Conservation (phyloP, 75 land plant species). For the Selaginella moellendorffii region DNA sequence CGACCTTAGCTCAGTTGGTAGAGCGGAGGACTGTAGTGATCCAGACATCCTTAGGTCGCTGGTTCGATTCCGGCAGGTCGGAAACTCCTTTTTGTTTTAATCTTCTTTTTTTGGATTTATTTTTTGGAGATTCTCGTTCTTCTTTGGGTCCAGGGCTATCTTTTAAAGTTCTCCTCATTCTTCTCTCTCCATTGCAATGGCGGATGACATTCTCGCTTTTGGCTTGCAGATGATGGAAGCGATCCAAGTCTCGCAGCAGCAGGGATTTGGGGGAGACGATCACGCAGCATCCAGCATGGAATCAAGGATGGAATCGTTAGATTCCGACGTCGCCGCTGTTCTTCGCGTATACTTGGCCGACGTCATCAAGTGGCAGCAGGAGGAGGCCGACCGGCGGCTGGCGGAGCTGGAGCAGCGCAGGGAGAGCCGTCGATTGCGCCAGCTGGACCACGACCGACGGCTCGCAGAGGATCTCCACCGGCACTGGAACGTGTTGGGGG, state of each 20-base stretch:
- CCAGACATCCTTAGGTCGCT: slow-evolving; percentile 55
- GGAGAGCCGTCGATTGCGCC: neutral
- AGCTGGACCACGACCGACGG: neutral
- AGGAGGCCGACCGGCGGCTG: neutral
- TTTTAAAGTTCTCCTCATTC: no score
- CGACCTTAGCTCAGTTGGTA: no score
- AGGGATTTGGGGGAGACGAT: neutral
- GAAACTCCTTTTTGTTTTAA: no score
- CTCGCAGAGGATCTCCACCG: neutral
- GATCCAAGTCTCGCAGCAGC: neutral
- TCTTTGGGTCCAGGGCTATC: no score
- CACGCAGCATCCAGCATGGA: neutral
- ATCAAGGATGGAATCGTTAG: neutral
- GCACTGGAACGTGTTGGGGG: neutral
- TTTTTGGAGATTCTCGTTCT: no score
- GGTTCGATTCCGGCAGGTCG: slow-evolving; percentile 93
- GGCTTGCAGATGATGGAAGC: neutral
- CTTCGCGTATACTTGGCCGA: neutral
- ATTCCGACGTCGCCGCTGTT: neutral
- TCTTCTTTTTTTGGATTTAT: no score
- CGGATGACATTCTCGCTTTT: no score
- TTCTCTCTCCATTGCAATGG: no score
- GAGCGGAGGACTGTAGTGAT: no score
- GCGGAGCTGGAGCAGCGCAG: neutral
- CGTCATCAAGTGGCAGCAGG: neutral